phyloP scores from a whole-genome alignment of 2,329 filamentous ascomycete genomes.

The Acephala macrosclerotiorum region DNA sequence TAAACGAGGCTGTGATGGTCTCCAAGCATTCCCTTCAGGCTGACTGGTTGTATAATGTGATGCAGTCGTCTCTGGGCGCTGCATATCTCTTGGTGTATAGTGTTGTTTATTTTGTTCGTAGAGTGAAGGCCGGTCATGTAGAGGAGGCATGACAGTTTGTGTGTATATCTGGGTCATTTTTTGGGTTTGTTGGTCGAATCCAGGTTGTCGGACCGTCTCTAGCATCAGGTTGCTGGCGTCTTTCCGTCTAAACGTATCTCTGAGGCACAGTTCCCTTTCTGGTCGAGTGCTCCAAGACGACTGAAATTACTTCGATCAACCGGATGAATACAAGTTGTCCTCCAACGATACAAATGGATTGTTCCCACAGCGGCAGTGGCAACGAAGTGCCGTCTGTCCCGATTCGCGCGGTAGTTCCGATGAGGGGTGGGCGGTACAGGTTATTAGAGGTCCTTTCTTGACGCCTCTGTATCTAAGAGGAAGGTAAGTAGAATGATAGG shows the following conservation, averaged over 20 bases:
- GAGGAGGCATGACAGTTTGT: conserved; percentile 32
- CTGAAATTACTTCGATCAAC: conserved; percentile 30
- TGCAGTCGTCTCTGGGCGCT: conserved; percentile 16
- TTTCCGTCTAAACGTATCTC: conserved; percentile 33
- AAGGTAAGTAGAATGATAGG: conserved; percentile 31
- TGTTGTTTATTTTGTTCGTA: conserved; percentile 29
- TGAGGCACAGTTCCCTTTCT: conserved; percentile 38
- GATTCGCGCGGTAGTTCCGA: conserved; percentile 31
- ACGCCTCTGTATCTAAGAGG: conserved; percentile 24
- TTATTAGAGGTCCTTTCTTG: conserved; percentile 25
- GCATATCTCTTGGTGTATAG: conserved; percentile 32
- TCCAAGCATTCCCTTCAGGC: conserved; percentile 32
- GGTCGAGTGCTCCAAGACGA: conserved; percentile 35
- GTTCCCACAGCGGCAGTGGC: conserved; percentile 37
- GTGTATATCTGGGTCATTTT: conserved; percentile 44
- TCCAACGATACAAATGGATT: conserved; percentile 24
- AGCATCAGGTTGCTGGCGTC: conserved; percentile 29
- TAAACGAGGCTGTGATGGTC: conserved; percentile 30
- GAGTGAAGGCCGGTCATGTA: conserved; percentile 30
- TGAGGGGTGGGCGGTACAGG: conserved; percentile 21
- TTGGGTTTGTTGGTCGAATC: conserved; percentile 22
- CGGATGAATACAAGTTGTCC: conserved; percentile 36
- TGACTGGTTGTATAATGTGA: conserved; percentile 24
- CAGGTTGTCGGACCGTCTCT: conserved; percentile 25
- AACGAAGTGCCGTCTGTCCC: conserved; percentile 38